Percentiles rank a stretch among this genome's conserved stretches.
Evolutionary conservation across 2,329 filamentous ascomycete species (phyloP).

Genomic region (Aurifilum marmelostoma): DNA sequence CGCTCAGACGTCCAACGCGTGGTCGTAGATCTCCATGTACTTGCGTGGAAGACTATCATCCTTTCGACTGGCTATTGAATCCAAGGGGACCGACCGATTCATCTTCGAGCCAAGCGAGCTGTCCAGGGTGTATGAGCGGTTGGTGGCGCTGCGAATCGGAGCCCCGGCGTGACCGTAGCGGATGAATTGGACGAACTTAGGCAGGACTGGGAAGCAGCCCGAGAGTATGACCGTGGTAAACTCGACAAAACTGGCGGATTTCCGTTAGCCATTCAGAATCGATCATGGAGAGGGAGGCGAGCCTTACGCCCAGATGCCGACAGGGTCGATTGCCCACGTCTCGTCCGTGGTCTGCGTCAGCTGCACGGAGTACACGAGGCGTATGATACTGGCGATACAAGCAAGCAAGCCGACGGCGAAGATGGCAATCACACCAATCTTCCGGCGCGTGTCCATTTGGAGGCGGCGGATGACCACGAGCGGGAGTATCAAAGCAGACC

Average conservation of each 20-base stretch:
- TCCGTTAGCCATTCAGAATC: not conserved
- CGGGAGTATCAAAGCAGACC: not conserved
- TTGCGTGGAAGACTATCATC: too few species aligned
- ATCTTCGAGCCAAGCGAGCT: not conserved
- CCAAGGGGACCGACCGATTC: not conserved
- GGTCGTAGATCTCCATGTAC: too few species aligned
- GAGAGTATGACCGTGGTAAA: slow-evolving; percentile 1
- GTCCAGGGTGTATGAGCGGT: not conserved
- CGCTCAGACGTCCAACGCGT: too few species aligned
- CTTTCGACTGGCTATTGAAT: too few species aligned
- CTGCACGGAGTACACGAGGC: not conserved
- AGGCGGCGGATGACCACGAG: not conserved
- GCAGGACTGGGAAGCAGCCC: not conserved
- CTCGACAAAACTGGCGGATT: not conserved
- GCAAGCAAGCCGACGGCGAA: slow-evolving; percentile 1
- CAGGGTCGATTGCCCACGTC: not conserved
- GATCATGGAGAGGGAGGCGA: not conserved
- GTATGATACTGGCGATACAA: not conserved
- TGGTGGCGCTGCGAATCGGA: not conserved
- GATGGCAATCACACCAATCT: not conserved
- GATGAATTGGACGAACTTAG: not conserved
- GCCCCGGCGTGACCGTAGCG: not conserved
- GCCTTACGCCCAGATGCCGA: slow-evolving; percentile 5
- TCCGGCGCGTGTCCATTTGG: not conserved
- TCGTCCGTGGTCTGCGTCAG: not conserved